phyloP scores from a whole-genome alignment of 805 yeast species.

The Metschnikowia henanensis region DNA sequence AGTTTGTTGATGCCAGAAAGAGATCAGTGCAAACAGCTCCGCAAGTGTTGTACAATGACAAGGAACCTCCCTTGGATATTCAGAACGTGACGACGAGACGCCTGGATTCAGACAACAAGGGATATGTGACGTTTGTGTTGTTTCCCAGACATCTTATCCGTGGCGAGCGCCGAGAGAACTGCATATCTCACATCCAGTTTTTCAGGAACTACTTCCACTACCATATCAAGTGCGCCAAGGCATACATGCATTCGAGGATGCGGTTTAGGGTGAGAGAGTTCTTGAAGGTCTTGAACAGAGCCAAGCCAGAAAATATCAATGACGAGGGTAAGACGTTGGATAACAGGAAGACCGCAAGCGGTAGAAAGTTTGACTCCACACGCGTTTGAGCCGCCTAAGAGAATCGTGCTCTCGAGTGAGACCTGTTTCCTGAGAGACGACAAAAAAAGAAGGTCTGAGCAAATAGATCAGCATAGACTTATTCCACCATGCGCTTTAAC shows the following conservation, averaged over 20 bases:
- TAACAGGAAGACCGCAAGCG: constrained; percentile 68
- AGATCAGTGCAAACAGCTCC: constrained; percentile 98
- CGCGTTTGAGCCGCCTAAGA: constrained; percentile 16
- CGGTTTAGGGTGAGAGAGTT: constrained; percentile 92
- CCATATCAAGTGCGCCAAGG: constrained; percentile 97
- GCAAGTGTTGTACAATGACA: constrained; percentile 88
- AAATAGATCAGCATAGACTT: not conserved
- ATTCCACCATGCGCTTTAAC: not conserved
- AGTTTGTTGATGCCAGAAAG: constrained; percentile 94
- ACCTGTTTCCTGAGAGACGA: too few species aligned
- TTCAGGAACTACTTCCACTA: constrained; percentile 98
- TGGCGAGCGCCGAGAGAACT: constrained; percentile 72
- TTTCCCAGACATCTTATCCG: constrained; percentile 76
- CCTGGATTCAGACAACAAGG: constrained; percentile 45
- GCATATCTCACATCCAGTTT: constrained; percentile 86
- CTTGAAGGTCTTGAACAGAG: constrained; percentile 93
- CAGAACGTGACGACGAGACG: constrained; percentile 41
- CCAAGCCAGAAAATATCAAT: constrained; percentile 88
- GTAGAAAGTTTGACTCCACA: constrained; percentile 56
- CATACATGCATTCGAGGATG: constrained; percentile 98
- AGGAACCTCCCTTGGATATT: constrained; percentile 88
- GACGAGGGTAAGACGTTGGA: constrained; percentile 52
- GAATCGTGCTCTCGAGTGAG: too few species aligned
- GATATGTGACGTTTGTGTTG: constrained; percentile 65
- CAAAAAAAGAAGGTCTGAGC: too few species aligned